These are phyloP conservation scores for Myxozyma mucilagina DNA, from an alignment of 805 yeast genomes.

Conservation along the genomic window DNA sequence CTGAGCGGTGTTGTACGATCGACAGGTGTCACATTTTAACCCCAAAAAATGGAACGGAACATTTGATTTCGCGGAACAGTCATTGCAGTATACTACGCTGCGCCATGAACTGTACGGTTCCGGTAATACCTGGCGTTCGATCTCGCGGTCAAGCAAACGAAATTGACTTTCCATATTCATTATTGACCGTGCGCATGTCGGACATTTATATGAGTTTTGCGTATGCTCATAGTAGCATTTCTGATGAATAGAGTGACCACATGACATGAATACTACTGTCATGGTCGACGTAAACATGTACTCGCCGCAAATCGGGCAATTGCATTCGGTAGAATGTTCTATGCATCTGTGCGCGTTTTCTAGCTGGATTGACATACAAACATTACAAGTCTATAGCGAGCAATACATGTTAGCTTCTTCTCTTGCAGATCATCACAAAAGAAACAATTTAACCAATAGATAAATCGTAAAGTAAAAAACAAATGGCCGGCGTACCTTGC, in stretches of 20 bases:
- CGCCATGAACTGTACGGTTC: slow-evolving; percentile 76
- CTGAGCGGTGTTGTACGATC: slow-evolving; percentile 83
- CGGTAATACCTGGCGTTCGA: slow-evolving; percentile 72
- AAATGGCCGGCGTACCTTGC: slow-evolving; percentile 46
- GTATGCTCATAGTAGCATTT: slow-evolving; percentile 77
- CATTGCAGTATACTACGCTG: slow-evolving; percentile 75
- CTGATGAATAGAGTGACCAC: slow-evolving; percentile 95
- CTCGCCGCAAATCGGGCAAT: slow-evolving; percentile 92
- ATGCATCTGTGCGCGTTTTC: slow-evolving; percentile 79
- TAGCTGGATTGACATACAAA: slow-evolving; percentile 79
- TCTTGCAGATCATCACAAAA: background rate
- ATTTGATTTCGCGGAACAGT: slow-evolving; percentile 79
- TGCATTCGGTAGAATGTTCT: slow-evolving; percentile 82
- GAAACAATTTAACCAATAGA: background rate
- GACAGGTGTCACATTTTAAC: slow-evolving; percentile 80
- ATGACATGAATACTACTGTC: slow-evolving; percentile 85
- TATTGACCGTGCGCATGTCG: slow-evolving; percentile 81
- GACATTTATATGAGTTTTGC: slow-evolving; percentile 79
- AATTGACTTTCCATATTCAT: slow-evolving; percentile 87
- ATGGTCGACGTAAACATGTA: slow-evolving; percentile 79
- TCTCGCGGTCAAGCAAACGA: slow-evolving; percentile 81
- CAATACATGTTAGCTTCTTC: background rate
- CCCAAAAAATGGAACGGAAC: slow-evolving; percentile 82
- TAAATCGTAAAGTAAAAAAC: background rate
- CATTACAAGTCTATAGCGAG: slow-evolving; percentile 60